phyloP scores from a whole-genome alignment of 176 grass and related monocot species.

The Calamus simplicifolius region DNA sequence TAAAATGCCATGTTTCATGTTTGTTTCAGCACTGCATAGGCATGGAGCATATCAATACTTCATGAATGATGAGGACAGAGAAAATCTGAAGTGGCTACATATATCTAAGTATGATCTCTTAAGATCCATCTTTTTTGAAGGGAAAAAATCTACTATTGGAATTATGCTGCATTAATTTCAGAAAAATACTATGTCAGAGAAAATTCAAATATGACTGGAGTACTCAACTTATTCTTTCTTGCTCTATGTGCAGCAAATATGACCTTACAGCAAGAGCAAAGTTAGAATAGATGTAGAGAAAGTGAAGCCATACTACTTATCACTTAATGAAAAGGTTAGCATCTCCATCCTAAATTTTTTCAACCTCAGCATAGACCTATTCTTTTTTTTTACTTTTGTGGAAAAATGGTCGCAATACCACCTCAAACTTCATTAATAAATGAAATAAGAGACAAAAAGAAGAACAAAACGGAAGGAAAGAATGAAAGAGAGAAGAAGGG shows the following conservation, averaged over 20 bases:
- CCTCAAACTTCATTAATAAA: no score
- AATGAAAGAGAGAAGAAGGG: no score
- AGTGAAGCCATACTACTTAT: conserved; percentile 90
- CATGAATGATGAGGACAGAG: conserved; percentile 83
- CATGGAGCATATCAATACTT: conserved; percentile 74
- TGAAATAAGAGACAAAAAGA: no score
- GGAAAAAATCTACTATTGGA: no score
- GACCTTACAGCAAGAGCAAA: conserved; percentile 96
- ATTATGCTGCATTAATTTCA: no score
- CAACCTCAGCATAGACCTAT: no score
- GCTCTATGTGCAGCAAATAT: conserved; percentile 63
- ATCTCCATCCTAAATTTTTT: neutral
- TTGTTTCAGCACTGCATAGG: conserved; percentile 71
- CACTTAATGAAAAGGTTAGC: conserved; percentile 79
- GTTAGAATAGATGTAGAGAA: conserved; percentile 74
- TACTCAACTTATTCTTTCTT: neutral
- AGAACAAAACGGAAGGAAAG: no score
- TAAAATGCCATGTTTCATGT: neutral
- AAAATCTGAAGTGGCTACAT: conserved; percentile 91
- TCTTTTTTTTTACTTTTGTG: no score
- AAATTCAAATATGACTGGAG: no score
- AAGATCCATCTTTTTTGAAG: no score
- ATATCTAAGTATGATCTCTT: conserved; percentile 57
- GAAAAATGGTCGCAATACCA: no score
- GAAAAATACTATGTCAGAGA: no score